Evolutionary conservation across 2,329 filamentous ascomycete genomes (phyloP).

Genomic region (Calonectria crousiana): DNA sequence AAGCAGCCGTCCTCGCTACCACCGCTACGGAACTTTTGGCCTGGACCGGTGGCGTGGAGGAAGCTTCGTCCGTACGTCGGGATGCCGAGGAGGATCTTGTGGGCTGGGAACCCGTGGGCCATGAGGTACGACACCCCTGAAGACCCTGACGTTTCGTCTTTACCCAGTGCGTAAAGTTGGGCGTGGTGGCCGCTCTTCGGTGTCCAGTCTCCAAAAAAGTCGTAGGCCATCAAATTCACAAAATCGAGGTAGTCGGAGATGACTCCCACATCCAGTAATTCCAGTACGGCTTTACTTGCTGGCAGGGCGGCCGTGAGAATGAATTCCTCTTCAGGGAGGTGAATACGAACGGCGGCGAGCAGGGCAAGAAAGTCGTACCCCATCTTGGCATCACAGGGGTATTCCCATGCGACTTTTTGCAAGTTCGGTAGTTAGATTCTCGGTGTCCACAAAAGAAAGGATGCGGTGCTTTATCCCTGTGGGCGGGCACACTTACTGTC

Average conservation of each 20-base stretch:
- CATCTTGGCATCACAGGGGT: constrained; percentile 74
- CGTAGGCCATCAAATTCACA: constrained; percentile 85
- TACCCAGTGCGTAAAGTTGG: constrained; percentile 74
- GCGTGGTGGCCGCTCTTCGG: constrained; percentile 78
- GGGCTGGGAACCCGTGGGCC: constrained; percentile 73
- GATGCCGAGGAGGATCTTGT: constrained; percentile 81
- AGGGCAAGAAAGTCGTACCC: constrained; percentile 79
- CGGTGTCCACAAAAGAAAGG: not conserved
- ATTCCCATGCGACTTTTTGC: constrained; percentile 81
- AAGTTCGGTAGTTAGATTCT: constrained; percentile 25
- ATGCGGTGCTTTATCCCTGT: not conserved
- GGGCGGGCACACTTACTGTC: constrained; percentile 70
- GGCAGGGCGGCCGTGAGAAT: constrained; percentile 80
- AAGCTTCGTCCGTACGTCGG: constrained; percentile 84
- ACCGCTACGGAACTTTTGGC: constrained; percentile 68
- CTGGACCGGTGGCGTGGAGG: constrained; percentile 72
- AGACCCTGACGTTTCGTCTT: constrained; percentile 74
- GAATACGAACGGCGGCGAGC: constrained; percentile 73
- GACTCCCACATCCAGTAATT: constrained; percentile 74
- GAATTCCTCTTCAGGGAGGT: constrained; percentile 77
- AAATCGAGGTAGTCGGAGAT: constrained; percentile 77
- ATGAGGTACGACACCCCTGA: constrained; percentile 75
- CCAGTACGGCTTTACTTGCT: constrained; percentile 73
- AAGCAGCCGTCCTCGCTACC: constrained; percentile 78
- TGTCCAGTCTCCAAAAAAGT: constrained; percentile 81